Base-by-base conservation (phyloP, 148 eudicot species). In the Chenopodium suecicum region DNA sequence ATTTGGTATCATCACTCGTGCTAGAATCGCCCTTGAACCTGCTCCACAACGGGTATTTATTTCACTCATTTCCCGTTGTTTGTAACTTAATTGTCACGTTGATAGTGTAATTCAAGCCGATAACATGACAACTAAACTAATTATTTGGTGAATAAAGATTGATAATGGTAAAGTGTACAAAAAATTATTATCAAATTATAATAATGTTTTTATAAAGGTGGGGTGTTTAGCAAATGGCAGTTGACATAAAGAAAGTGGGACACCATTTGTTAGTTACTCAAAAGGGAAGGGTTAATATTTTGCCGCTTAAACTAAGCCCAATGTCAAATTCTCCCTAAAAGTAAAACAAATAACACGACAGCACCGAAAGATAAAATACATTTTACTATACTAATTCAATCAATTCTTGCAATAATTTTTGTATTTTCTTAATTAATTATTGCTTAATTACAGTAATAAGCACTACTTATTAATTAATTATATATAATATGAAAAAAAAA, bases 1-100 rank as follows among this genome's bases (percentile, higher is more conserved):
- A 81, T 95, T 95, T 86, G 98, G 98, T 74, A 92, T 95, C 72
- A 92, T 95, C 8, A 92, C 98, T 17, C 89, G 94, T 63, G 98
- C 99, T 46, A 88, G 98, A 86, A 92, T 95, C 62, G 94, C 98
- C 70, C 94, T 95, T 78, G 97, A 95, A 82, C 86, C 86, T 66
- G 93, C 98, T 79, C 99, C 99, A 17, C 86, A 88, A 76, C 93
- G 87, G 94, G 98, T 95, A 91, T 47, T 17, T 12, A 23, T 47
- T 34, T 54, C 63, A 3, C 29, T 54, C 60, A 54, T 14, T 34
- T 54, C 6, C 2, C 52, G 14, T 48, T 7, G 1, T 34, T 0
- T 34, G 37, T 34, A 34, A 34, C 0, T 34, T 34, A 37, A 37
- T 37, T 41, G 1, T 41, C 8, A 41, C 44, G 3, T 56, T 13